phyloP scores from a whole-genome alignment of 2,329 filamentous ascomycete genomes.

The Fonsecaea nubica region DNA sequence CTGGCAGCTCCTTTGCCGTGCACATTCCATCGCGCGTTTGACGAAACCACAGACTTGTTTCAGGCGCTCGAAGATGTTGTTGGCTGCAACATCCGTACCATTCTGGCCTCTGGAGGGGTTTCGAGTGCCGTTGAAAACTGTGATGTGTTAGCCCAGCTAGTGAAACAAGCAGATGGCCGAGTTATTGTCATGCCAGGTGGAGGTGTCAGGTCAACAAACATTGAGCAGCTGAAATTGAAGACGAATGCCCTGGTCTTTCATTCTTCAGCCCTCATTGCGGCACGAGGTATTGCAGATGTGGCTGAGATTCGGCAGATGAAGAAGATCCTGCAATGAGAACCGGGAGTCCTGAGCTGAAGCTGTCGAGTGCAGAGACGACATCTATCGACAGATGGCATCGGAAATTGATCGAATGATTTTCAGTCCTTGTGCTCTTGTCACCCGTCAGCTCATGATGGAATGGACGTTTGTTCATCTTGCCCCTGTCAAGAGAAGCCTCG shows the following conservation, averaged over 20 bases:
- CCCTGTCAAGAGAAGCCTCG: background rate
- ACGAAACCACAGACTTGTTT: conserved; percentile 40
- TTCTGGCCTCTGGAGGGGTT: conserved; percentile 58
- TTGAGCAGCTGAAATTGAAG: conserved; percentile 34
- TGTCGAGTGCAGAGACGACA: background rate
- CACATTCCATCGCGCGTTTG: conserved; percentile 64
- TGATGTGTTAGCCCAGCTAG: conserved; percentile 42
- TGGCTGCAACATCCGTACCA: conserved; percentile 52
- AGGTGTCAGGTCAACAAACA: conserved; percentile 56
- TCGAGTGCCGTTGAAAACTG: conserved; percentile 47
- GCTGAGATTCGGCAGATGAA: conserved; percentile 9
- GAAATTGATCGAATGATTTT: background rate
- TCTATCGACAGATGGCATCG: background rate
- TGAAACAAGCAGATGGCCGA: conserved; percentile 30
- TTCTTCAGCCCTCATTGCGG: conserved; percentile 22
- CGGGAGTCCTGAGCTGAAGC: background rate
- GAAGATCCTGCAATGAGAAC: background rate
- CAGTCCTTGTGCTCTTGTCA: background rate
- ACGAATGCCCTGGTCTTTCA: conserved; percentile 22
- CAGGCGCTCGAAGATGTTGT: conserved; percentile 50
- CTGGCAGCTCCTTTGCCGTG: conserved; percentile 53
- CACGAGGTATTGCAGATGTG: conserved; percentile 12
- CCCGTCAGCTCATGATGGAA: background rate
- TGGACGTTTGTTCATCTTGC: background rate
- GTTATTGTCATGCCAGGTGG: conserved; percentile 59